Evolutionary conservation across 352 stramenopile species (phyloP).

Genomic region (Lagenidium giganteum): DNA sequence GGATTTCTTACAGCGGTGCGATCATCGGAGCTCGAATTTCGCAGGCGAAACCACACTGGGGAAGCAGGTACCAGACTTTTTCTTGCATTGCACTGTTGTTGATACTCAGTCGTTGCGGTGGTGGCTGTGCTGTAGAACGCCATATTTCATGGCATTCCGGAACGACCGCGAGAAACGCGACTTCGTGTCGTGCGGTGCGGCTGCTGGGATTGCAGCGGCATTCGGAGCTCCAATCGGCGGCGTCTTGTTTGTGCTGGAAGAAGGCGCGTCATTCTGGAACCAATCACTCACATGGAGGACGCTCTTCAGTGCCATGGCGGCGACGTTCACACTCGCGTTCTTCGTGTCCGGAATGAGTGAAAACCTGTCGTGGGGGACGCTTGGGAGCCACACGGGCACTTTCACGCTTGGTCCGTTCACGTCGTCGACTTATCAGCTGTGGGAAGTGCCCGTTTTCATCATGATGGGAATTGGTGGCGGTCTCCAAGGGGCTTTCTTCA

Average conservation of each 20-base stretch:
- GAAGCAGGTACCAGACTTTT: constrained; percentile 42
- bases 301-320: constrained; percentile 84
- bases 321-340: constrained; percentile 84
- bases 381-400: constrained; percentile 64
- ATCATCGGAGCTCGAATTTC: constrained; percentile 74
- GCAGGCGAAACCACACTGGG: constrained; percentile 76
- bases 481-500: constrained; percentile 82
- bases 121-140: constrained; percentile 35
- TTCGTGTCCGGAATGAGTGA: constrained; percentile 76
- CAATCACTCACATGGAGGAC: constrained; percentile 81
- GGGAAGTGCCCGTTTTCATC: constrained; percentile 85
- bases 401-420: constrained; percentile 72
- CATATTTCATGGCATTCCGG: constrained; percentile 82
- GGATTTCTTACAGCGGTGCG: constrained; percentile 41
- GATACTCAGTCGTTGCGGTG: too few species aligned
- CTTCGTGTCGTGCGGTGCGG: constrained; percentile 84
- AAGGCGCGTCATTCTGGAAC: constrained; percentile 87
- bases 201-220: constrained; percentile 81
- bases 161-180: constrained; percentile 88
- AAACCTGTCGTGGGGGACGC: constrained; percentile 65
- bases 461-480: constrained; percentile 82
- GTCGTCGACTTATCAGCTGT: constrained; percentile 77
- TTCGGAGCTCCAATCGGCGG: constrained; percentile 90
- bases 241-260: constrained; percentile 77
- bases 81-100: not conserved